These are phyloP conservation scores for Pichia sporocuriosa DNA, from an alignment of 805 yeast species.

Conservation along the genomic window DNA sequence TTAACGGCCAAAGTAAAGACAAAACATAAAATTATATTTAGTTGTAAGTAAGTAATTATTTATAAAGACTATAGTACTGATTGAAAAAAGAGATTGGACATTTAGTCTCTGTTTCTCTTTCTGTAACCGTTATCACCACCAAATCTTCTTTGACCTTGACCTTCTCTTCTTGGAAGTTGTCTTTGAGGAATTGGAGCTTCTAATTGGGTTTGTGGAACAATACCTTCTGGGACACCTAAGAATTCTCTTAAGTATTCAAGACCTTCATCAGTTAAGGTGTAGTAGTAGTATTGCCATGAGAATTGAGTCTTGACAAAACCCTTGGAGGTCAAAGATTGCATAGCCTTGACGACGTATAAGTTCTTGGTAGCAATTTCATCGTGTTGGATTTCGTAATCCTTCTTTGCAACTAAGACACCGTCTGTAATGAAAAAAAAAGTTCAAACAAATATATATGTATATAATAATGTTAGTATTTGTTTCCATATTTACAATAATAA, in stretches of 20 bases:
- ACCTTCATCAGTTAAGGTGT: constrained; percentile 99
- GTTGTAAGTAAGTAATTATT: constrained; percentile 1
- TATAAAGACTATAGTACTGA: constrained; percentile 6
- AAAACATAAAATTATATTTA: background rate
- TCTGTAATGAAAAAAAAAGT: constrained; percentile 43
- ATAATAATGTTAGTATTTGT: constrained; percentile 19
- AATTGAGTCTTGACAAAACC: constrained; percentile 99
- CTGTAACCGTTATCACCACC: constrained; percentile 48
- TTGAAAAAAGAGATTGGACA: constrained; percentile 6
- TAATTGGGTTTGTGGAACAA: constrained; percentile 97
- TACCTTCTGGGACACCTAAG: constrained; percentile 97
- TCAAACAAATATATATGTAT: no score
- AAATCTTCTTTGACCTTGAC: constrained; percentile 49
- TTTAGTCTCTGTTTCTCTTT: constrained; percentile 46
- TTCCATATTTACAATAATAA: no score
- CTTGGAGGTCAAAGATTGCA: constrained; percentile 97
- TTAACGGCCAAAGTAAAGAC: no score
- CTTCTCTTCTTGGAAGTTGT: constrained; percentile 33
- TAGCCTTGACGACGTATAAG: constrained; percentile 97
- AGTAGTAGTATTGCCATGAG: constrained; percentile 99
- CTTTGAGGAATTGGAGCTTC: constrained; percentile 86
- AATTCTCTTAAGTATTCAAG: constrained; percentile 96
- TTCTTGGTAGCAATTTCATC: constrained; percentile 97
- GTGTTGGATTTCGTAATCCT: constrained; percentile 97
- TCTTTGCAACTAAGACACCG: constrained; percentile 99